phyloP scores from a whole-genome alignment of 169 alveolate species.

The Cryptosporidium sp. region DNA sequence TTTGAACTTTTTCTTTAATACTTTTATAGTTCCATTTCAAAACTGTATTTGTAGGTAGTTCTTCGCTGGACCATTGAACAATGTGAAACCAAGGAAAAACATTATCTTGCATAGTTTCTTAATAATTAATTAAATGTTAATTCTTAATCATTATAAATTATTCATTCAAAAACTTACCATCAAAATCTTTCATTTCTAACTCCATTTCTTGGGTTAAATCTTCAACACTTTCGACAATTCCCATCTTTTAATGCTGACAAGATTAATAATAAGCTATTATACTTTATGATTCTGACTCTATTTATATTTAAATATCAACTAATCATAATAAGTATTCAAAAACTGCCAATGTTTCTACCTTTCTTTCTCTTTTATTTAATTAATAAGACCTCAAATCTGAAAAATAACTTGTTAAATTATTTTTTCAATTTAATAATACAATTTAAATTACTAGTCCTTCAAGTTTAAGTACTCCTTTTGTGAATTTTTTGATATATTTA shows the following conservation, averaged over 20 bases:
- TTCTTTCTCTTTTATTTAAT: neutral
- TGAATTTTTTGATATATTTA: too few relatives aligned
- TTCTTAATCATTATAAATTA: too few relatives aligned
- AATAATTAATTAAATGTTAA: neutral
- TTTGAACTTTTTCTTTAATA: conserved; percentile 61
- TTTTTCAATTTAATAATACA: neutral
- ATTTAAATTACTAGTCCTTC: too few relatives aligned
- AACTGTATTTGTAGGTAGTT: conserved; percentile 74
- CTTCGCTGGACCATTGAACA: conserved; percentile 79
- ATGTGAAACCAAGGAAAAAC: conserved; percentile 78
- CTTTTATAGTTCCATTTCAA: conserved; percentile 73
- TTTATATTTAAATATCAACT: too few relatives aligned
- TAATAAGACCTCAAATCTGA: neutral
- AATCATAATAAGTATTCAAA: neutral
- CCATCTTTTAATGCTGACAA: neutral
- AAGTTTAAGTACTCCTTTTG: neutral
- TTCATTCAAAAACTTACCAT: conserved; percentile 7
- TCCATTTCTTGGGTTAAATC: conserved; percentile 52
- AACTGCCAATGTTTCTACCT: neutral
- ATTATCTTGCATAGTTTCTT: conserved; percentile 75
- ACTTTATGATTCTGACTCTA: too few relatives aligned
- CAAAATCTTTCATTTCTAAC: conserved; percentile 69
- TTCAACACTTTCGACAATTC: conserved; percentile 60
- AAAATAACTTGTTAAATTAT: neutral
- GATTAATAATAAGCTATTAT: neutral